Evolutionary conservation across 768 basidiomycete genomes (phyloP).

Genomic region (Termitomyces sp.): DNA sequence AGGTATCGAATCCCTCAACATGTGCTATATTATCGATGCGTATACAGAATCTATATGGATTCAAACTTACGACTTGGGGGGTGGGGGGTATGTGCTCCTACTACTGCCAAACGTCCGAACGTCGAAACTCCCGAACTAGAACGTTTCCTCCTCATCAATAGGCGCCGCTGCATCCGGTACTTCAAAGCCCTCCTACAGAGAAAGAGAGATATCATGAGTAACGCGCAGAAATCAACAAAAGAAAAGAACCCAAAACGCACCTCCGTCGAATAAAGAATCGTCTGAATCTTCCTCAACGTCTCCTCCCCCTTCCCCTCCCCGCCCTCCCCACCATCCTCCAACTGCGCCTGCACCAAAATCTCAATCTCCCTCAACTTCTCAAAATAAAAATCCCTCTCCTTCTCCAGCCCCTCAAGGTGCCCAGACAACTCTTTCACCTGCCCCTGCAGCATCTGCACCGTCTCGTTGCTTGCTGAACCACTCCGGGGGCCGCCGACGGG

Average conservation of each 20-base stretch:
- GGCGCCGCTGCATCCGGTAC: constrained; percentile 62
- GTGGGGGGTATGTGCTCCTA: too few relatives aligned
- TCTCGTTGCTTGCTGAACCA: constrained; percentile 64
- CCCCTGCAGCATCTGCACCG: constrained; percentile 60
- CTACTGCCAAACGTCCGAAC: too few relatives aligned
- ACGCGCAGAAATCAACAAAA: background rate
- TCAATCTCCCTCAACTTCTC: constrained; percentile 98
- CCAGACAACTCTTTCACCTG: constrained; percentile 81
- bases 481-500: constrained; percentile 69
- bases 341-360: constrained; percentile 81
- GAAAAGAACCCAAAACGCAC: constrained; percentile 23
- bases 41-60: too few relatives aligned
- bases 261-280: constrained; percentile 94
- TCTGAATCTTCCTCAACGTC: constrained; percentile 76
- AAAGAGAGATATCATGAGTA: background rate
- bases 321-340: constrained; percentile 61
- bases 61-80: background rate
- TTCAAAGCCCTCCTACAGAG: constrained; percentile 85
- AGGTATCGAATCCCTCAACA: too few relatives aligned
- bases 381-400: constrained; percentile 98
- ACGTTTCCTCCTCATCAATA: constrained; percentile 82
- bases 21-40: too few relatives aligned
- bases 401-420: constrained; percentile 89
- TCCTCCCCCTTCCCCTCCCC: constrained; percentile 52
- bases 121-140: too few relatives aligned